Conservation (phyloP, 2,329 filamentous ascomycete species). For the Penicillium nordicum region DNA sequence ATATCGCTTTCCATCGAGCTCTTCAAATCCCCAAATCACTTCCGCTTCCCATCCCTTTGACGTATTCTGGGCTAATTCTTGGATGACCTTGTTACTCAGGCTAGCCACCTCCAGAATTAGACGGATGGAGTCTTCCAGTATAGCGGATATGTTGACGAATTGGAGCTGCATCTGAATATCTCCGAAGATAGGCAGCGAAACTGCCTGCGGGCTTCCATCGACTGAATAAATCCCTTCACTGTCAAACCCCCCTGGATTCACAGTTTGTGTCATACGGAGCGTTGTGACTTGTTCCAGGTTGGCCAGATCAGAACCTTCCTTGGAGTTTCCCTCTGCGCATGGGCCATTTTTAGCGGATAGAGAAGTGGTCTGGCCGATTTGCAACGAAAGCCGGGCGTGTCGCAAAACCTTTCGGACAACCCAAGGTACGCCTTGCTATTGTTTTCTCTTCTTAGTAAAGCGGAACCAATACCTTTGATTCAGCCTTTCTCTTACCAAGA, state of each 20-base stretch:
- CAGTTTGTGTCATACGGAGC: slow-evolving; percentile 14
- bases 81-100: slow-evolving; percentile 7
- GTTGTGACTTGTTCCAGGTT: background rate
- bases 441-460: background rate
- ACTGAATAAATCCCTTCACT: slow-evolving; percentile 15
- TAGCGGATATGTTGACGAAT: background rate
- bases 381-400: slow-evolving; percentile 13
- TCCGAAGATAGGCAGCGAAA: slow-evolving; percentile 18
- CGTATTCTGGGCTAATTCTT: slow-evolving; percentile 11
- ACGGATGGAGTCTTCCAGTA: slow-evolving; percentile 10
- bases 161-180: slow-evolving; percentile 12
- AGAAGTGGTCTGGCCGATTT: slow-evolving; percentile 11
- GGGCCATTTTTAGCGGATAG: background rate
- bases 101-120: background rate
- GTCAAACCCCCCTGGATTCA: slow-evolving; percentile 16
- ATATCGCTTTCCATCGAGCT: slow-evolving; percentile 10
- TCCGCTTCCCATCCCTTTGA: slow-evolving; percentile 16
- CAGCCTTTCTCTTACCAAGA: slow-evolving; percentile 5
- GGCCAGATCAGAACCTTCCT: background rate
- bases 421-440: slow-evolving; percentile 21
- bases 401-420: slow-evolving; percentile 13
- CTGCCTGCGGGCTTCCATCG: slow-evolving; percentile 7
- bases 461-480: background rate
- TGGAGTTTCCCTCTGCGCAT: background rate
- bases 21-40: slow-evolving; percentile 21